Conservation (phyloP, 2,329 filamentous ascomycete species). For the Polychaeton citri region DNA sequence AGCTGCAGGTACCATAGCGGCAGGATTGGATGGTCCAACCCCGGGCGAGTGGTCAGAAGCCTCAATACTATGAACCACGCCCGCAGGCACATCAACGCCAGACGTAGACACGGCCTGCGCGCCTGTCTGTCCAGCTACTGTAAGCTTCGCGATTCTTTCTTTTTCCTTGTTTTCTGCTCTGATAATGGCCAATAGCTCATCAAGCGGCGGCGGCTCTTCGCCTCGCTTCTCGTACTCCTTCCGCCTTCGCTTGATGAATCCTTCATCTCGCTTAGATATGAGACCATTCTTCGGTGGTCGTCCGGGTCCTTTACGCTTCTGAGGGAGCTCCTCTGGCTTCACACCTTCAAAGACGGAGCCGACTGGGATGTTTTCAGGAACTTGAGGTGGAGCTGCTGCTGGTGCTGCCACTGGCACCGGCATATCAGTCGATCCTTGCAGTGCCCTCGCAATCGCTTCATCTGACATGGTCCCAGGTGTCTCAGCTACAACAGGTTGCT, state of each 20-base stretch:
- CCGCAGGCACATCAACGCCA: constrained; percentile 1
- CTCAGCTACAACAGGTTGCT: not conserved
- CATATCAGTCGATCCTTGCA: not conserved
- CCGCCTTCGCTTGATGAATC: constrained; percentile 20
- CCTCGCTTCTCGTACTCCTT: constrained; percentile 23
- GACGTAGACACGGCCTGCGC: constrained; percentile 1
- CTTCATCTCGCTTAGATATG: constrained; percentile 61
- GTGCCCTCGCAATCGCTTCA: not conserved
- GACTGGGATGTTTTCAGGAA: constrained; percentile 8
- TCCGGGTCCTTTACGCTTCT: constrained; percentile 63
- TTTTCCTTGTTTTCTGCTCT: constrained; percentile 23
- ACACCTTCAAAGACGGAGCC: constrained; percentile 19
- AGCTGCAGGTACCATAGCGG: not conserved
- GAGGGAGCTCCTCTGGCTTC: constrained; percentile 28
- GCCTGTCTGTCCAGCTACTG: constrained; percentile 1
- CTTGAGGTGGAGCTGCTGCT: not conserved
- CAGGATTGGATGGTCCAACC: not conserved
- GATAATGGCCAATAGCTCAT: constrained; percentile 19
- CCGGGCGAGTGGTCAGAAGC: constrained; percentile 1
- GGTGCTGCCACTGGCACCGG: too few species aligned
- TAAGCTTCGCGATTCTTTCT: constrained; percentile 15
- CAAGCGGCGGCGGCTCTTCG: constrained; percentile 14
- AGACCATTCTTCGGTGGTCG: constrained; percentile 70
- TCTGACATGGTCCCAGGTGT: not conserved
- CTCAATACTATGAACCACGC: constrained; percentile 1